phyloP scores from a whole-genome alignment of 768 basidiomycete genomes.

The Phallus indusiatus region DNA sequence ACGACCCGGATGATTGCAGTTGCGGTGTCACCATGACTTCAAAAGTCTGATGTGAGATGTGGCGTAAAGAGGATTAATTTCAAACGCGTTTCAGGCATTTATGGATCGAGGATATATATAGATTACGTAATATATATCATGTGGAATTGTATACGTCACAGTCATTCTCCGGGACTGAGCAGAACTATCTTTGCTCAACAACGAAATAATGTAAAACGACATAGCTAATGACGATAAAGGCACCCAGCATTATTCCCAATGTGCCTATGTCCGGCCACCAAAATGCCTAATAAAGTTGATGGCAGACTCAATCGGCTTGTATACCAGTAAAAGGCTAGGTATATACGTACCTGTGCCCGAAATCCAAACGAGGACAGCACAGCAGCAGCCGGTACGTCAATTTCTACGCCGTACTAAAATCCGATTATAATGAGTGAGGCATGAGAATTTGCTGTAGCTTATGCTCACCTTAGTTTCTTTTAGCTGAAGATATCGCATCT shows the following conservation, averaged over 20 bases:
- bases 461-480: constrained; percentile 78
- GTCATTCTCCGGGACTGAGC: not conserved
- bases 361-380: constrained; percentile 94
- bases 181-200: constrained; percentile 53
- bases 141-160: no score
- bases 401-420: constrained; percentile 84
- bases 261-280: constrained; percentile 97
- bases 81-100: no score
- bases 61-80: no score
- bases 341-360: constrained; percentile 58
- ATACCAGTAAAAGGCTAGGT: not conserved
- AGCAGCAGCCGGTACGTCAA: constrained; percentile 92
- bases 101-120: no score
- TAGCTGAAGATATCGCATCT: constrained; percentile 85
- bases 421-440: not conserved
- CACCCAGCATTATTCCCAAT: constrained; percentile 76
- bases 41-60: no score
- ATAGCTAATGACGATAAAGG: constrained; percentile 70
- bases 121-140: no score
- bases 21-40: not conserved
- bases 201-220: constrained; percentile 81
- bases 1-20: not conserved
- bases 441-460: not conserved
- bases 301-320: constrained; percentile 7
- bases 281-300: constrained; percentile 52